phyloP scores from a whole-genome alignment of 352 stramenopile species.

The Pythium brassicae region DNA sequence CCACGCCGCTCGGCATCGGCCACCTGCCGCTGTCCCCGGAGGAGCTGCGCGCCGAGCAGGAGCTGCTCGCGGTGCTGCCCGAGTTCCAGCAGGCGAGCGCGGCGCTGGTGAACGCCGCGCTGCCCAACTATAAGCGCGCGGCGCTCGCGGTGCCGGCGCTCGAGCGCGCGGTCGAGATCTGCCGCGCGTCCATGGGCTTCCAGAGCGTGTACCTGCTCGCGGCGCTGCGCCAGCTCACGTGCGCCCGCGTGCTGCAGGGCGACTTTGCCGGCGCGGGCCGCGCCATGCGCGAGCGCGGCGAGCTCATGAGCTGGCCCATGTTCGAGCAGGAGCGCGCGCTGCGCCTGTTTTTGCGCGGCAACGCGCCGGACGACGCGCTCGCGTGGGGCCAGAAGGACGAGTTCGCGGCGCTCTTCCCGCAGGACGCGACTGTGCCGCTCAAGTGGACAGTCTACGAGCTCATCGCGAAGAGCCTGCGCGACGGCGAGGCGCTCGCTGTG shows the following conservation, averaged over 20 bases:
- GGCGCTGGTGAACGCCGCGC: constrained; percentile 35
- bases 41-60: constrained; percentile 60
- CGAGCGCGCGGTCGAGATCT: constrained; percentile 70
- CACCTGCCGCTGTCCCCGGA: constrained; percentile 56
- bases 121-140: constrained; percentile 49
- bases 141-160: constrained; percentile 45
- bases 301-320: constrained; percentile 68
- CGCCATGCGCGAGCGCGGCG: constrained; percentile 62
- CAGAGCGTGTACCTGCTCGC: constrained; percentile 63
- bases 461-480: constrained; percentile 42
- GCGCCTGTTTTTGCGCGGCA: constrained; percentile 52
- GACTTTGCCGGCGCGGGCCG: constrained; percentile 42
- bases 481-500: constrained; percentile 37
- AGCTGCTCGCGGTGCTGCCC: constrained; percentile 53
- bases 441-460: constrained; percentile 76
- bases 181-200: constrained; percentile 69
- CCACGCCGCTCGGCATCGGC: constrained; percentile 55
- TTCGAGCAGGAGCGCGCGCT: constrained; percentile 70
- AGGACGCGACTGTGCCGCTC: constrained; percentile 55
- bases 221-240: constrained; percentile 52
- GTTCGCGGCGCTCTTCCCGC: constrained; percentile 47
- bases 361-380: constrained; percentile 34
- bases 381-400: constrained; percentile 56
- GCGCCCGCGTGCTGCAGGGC: constrained; percentile 61
- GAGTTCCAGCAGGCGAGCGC: constrained; percentile 68